Evolutionary conservation across 2,329 filamentous ascomycete species (phyloP), one percentile per base, ranked within the genome.

Genomic region (Aspergillus unguis): DNA sequence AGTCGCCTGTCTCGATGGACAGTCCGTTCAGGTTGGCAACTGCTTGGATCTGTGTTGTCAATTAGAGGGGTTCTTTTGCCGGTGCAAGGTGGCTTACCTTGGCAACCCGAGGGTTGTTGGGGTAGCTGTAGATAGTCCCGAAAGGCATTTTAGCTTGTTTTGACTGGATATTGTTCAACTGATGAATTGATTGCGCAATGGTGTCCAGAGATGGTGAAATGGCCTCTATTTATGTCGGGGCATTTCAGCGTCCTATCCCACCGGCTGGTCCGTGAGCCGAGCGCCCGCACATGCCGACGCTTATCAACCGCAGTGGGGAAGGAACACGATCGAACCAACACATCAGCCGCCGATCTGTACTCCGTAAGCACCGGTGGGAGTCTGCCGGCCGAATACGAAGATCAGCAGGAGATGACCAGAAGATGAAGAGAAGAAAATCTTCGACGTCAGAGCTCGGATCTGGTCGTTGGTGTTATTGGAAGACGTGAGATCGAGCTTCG

Each of bases 1-100:
- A 80, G 53, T 66, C 65, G n/a, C 69, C 64, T 5, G 59, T 31
- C 2, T 52, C 47, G 23, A 68, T 23, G n/a, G 62, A 57, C 23
- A 67, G 55, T 40, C 58, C 71, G 55, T 76, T 78, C 42, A 77
- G 42, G 42, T 65, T 65, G 31, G 62, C 66, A 5, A 52, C 62
- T 10, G 69, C 67, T 50, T 65, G 66, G 54, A 67, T 58, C 58
- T 66, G 17, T 17, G 17, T 1, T 17, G 1, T 17, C 17, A 17
- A 17, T 17, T 17, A 17, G 17, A 17, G 17, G 17, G 17, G 17
- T 17, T 17, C 17, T 17, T 17, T 17, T 17, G 17, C 17, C 17
- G 17, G 17, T 17, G 17, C 17, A 17, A 17, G 17, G 17, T 37
- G 36, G 27, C 5, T 32, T 55, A 60, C 60, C 58, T 62, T 62